phyloP scores from a whole-genome alignment of 2,329 filamentous ascomycete species.

The Fusarium buharicum region DNA sequence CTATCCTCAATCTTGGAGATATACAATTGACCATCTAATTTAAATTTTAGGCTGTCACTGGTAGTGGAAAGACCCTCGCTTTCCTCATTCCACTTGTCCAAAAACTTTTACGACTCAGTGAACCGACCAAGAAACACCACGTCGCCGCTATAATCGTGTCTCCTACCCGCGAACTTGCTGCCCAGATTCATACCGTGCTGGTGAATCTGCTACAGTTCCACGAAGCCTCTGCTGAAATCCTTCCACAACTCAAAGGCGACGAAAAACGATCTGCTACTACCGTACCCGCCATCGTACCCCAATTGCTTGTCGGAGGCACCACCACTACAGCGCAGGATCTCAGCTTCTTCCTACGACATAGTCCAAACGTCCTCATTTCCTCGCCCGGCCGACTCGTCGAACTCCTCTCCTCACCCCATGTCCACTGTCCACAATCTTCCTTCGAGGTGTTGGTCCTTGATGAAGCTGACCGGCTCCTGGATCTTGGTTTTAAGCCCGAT shows the following conservation, averaged over 20 bases:
- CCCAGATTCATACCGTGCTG: constrained; percentile 88
- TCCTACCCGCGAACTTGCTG: constrained; percentile 88
- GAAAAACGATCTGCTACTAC: constrained; percentile 63
- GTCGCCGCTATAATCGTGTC: constrained; percentile 91
- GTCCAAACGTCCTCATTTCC: constrained; percentile 88
- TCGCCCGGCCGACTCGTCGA: constrained; percentile 92
- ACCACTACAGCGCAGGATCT: constrained; percentile 86
- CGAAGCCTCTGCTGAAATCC: constrained; percentile 74
- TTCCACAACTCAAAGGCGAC: constrained; percentile 65
- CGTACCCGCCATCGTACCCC: constrained; percentile 75
- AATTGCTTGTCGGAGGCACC: constrained; percentile 86
- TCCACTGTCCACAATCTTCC: constrained; percentile 86
- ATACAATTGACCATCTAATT: neutral
- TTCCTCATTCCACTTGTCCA: constrained; percentile 88
- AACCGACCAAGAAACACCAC: constrained; percentile 88
- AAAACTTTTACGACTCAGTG: constrained; percentile 80
- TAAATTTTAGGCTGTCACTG: constrained; percentile 76
- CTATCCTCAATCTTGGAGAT: fast-evolving
- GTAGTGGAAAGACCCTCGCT: constrained; percentile 88
- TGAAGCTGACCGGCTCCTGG: constrained; percentile 91
- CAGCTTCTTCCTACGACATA: constrained; percentile 82
- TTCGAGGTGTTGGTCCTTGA: constrained; percentile 95
- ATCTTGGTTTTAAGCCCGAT: constrained; percentile 93
- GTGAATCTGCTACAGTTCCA: constrained; percentile 84
- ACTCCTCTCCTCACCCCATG: constrained; percentile 84